Conservation (phyloP, 306 rosid species). For the Macrotyloma uniflorum region DNA sequence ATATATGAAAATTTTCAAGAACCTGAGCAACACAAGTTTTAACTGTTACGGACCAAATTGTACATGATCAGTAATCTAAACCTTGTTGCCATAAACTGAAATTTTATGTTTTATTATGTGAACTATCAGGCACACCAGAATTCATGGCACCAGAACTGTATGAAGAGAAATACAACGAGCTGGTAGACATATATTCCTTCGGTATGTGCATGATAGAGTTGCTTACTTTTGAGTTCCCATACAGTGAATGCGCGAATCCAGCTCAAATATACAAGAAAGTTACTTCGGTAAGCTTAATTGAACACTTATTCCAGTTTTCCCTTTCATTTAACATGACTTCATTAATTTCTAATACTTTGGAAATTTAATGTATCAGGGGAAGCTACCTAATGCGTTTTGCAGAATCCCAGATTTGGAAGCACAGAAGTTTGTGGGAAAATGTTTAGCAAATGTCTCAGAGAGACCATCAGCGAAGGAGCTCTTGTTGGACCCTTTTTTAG, state of each 20-base stretch:
- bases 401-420: constrained; percentile 72
- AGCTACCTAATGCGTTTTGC: constrained; percentile 71
- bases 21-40: background rate
- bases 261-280: constrained; percentile 99
- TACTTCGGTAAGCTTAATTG: constrained; percentile 57
- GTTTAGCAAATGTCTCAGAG: constrained; percentile 65
- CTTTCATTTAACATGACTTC: background rate
- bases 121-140: constrained; percentile 79
- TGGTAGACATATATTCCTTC: constrained; percentile 81
- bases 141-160: constrained; percentile 98
- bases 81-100: background rate
- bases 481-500: constrained; percentile 79
- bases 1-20: background rate
- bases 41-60: background rate
- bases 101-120: background rate
- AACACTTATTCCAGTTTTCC: background rate
- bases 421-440: constrained; percentile 67
- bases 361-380: constrained; percentile 57
- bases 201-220: constrained; percentile 95
- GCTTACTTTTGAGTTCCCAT: constrained; percentile 86
- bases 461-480: constrained; percentile 77
- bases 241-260: constrained; percentile 83
- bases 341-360: background rate
- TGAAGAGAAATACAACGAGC: constrained; percentile 84
- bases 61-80: background rate